Evolutionary conservation across 768 basidiomycete species (phyloP), one percentile per base, ranked within the genome.

Genomic region (Suillus weaverae): DNA sequence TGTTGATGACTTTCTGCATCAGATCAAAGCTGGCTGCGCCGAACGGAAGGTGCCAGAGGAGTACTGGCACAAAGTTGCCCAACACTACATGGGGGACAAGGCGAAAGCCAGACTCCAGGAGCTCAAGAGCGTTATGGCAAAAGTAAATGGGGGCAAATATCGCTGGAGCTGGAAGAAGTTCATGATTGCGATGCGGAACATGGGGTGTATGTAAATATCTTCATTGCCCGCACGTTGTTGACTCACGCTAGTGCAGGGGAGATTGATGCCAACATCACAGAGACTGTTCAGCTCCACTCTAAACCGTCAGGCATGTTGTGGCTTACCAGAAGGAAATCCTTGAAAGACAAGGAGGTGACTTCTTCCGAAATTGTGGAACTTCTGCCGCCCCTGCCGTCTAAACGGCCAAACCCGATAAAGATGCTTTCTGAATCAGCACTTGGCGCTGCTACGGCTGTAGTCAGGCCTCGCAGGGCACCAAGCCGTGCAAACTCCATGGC

Each of bases 141-240:
- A 90, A 71, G 84, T 93, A 67, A 84, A 92, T 66, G 91, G 89
- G 13, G 89, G 89, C 16, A 88, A 86, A 69, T 92, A 92, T 71
- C 81, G 85, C 59, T 93, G 91, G 91, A 88, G 84, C 66, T 93
- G 91, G 91, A 90, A 91, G 79, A 90, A 86, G 69, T 93, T 89
- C 79, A 87, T 83, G 76, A 80, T 89, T 61, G 91, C 91, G 4
- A 88, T 93, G 85, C 78, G 82, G 64, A 92, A 86, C 74, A 90
- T 93, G 89, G 89, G 90, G 53, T 92, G 91, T 92, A 70, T 74
- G 91, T 83, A 46, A 36, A 36, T 48, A 65, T 66, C 35, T 48
- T 46, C 56, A 38, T 14, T 9, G 3, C 63, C 56, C 38, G 36
- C 18, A n/a, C 10, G 53, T 51, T 46, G 53, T 16, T 43, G 44